A percentile compares a stretch with the other conserved stretches of the same genome.
Conservation (phyloP, 371 early-diverging fungal genomes). For the Massospora cicadina region DNA sequence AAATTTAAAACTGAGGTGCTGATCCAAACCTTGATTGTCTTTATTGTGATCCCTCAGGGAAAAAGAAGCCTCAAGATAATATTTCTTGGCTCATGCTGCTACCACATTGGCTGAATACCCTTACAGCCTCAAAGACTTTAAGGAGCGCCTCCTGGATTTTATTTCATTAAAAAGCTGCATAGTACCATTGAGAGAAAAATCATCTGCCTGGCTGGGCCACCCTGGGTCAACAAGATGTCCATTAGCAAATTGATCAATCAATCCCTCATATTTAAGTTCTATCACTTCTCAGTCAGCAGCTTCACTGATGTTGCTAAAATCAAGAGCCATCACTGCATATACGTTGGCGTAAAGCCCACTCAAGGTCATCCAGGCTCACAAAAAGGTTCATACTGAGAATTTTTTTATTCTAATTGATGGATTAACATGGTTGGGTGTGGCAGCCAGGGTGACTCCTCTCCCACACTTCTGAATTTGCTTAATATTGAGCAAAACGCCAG, state of each 20-base stretch:
- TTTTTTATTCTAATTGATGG: constrained; percentile 94
- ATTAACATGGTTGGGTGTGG: constrained; percentile 92
- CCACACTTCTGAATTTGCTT: constrained; percentile 83
- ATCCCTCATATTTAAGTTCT: constrained; percentile 83
- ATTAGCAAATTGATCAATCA: constrained; percentile 93
- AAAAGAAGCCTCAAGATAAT: constrained; percentile 71
- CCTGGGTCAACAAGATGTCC: constrained; percentile 93
- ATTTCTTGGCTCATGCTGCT: constrained; percentile 64
- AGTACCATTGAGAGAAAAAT: constrained; percentile 94
- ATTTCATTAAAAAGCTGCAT: constrained; percentile 92
- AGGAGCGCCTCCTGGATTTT: constrained; percentile 94
- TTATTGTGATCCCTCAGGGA: constrained; percentile 95
- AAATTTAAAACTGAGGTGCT: too few relatives aligned
- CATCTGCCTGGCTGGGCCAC: constrained; percentile 88
- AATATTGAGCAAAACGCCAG: constrained; percentile 92
- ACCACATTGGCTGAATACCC: constrained; percentile 88
- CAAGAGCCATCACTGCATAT: constrained; percentile 95
- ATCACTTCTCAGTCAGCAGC: constrained; percentile 90
- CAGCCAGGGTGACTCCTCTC: constrained; percentile 91
- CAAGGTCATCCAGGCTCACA: constrained; percentile 91
- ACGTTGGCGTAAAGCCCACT: constrained; percentile 99
- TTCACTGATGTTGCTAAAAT: constrained; percentile 94
- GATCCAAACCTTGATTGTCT: too few relatives aligned
- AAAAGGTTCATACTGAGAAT: constrained; percentile 93
- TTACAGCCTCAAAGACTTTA: constrained; percentile 93